Base-by-base conservation (phyloP, 1,139 yeast genomes). In the Pichia norvegensis region DNA sequence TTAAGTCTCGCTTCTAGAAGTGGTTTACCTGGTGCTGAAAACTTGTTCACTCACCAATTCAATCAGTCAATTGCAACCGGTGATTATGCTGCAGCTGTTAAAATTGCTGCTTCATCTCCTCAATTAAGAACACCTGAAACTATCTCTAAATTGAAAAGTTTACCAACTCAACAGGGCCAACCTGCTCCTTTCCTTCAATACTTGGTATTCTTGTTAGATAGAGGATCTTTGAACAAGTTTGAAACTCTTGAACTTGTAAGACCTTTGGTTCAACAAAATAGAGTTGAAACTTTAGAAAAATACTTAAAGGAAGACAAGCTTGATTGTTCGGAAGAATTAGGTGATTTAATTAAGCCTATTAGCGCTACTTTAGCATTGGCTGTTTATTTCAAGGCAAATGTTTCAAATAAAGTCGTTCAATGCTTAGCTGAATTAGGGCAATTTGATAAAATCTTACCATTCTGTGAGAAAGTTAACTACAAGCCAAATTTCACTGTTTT, bases 21-120 rank as follows among this genome's bases (percentile, higher is more conserved):
- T 61, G 95, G 96, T 1, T 78, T 94, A 64, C 94, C 95, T 42
- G 99, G 98, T 53, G 98, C 97, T 40, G 98, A 92, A 64, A 82
- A 81, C 60, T 74, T 94, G 54, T 90, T 94, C 67, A 72, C 77
- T 49, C 95, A 90, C 67, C 97, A 90, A 67, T 94, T 94, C 68
- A 95, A 88, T 63, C 81, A 79, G 61, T 76, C 83, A 58, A 74
- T 94, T 60, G 78, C 80, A 58, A 79, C 81, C 58, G 97, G 97
- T 55, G 95, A 88, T 63, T 92, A 88, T 62, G 73, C 81, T 49
- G 83, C 82, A 60, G 98, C 98, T 45, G 98, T 97, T 41, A 88
- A 87, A 68, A 87, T 92, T 49, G 98, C 98, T 41, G 98, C 98
- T 21, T 83, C 95, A 36, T 86, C 96, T 17, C 92, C 88, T 49